Conservation (phyloP, 2,329 filamentous ascomycete species). For the Apiospora koreana region DNA sequence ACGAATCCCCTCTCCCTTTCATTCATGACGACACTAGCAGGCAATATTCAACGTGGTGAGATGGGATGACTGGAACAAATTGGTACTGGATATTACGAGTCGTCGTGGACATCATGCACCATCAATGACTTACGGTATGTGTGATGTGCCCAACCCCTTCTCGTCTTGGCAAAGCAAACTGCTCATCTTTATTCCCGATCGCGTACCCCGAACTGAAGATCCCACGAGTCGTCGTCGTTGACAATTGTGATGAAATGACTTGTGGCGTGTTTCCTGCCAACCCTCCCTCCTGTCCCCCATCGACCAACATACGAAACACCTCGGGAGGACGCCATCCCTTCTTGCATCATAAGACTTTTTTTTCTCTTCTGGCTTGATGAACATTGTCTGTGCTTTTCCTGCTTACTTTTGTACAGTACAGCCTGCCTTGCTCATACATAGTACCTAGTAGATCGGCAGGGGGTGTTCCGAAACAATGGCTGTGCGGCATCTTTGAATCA, state of each 20-base stretch:
- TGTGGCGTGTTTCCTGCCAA: background rate
- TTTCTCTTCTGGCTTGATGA: background rate
- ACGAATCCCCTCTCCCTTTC: too few species aligned
- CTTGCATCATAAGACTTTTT: background rate
- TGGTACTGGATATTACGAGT: too few species aligned
- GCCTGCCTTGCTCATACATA: background rate
- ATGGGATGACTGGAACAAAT: background rate
- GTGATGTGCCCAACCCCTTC: too few species aligned
- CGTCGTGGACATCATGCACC: too few species aligned
- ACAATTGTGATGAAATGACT: background rate
- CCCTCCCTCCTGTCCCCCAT: background rate
- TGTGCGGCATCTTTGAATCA: slow-evolving; percentile 3
- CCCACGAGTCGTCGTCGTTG: background rate
- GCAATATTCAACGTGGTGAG: background rate
- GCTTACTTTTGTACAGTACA: too few species aligned
- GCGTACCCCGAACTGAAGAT: background rate
- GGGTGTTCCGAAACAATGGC: background rate
- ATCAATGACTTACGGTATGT: too few species aligned
- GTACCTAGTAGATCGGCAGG: background rate
- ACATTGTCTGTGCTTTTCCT: background rate
- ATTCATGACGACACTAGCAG: too few species aligned
- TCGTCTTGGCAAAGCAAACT: too few species aligned
- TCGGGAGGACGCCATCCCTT: background rate
- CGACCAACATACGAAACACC: background rate
- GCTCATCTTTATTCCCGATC: too few species aligned